Percentiles rank a stretch among this genome's conserved stretches.
Evolutionary conservation across 1,284 basidiomycete species (phyloP).

Genomic region (Ganoderma multipileum): DNA sequence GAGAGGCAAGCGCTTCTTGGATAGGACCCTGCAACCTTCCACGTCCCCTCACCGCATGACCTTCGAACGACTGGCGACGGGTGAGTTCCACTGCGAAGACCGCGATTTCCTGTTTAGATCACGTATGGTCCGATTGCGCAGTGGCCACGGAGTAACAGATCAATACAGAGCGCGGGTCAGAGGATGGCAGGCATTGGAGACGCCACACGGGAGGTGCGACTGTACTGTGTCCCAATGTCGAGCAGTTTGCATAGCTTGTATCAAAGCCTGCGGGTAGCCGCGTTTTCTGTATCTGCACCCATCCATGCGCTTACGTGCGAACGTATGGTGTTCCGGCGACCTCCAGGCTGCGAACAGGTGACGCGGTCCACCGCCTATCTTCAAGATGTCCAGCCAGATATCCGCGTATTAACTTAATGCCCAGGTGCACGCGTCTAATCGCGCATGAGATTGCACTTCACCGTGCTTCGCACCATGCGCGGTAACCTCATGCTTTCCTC

Average conservation of each 20-base stretch:
- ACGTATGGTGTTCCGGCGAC: slow-evolving; percentile 15
- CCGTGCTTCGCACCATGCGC: slow-evolving; percentile 32
- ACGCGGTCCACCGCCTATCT: slow-evolving; percentile 20
- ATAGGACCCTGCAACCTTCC: slow-evolving; percentile 28
- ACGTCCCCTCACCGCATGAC: slow-evolving; percentile 20
- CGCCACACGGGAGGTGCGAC: slow-evolving; percentile 18
- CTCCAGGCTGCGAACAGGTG: slow-evolving; percentile 25
- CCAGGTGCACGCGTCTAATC: slow-evolving; percentile 18
- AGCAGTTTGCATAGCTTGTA: slow-evolving; percentile 18
- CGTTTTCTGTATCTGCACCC: slow-evolving; percentile 23
- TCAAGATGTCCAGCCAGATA: slow-evolving; percentile 14
- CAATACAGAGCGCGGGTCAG: slow-evolving; percentile 20
- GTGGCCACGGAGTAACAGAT: slow-evolving; percentile 16
- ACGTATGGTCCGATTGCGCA: slow-evolving; percentile 29
- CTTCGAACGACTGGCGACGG: slow-evolving; percentile 14
- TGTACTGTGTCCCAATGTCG: slow-evolving; percentile 18
- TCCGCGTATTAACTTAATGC: slow-evolving; percentile 15
- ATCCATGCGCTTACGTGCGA: slow-evolving; percentile 20
- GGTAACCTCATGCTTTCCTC: slow-evolving; percentile 38
- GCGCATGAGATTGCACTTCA: slow-evolving; percentile 27
- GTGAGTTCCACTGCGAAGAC: slow-evolving; percentile 19
- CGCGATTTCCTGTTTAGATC: slow-evolving; percentile 12
- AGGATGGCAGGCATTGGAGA: slow-evolving; percentile 12
- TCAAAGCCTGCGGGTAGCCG: slow-evolving; percentile 26
- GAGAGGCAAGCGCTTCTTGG: slow-evolving; percentile 31